Base-by-base conservation (phyloP, 805 yeast genomes). In the Lachancea meyersii region DNA sequence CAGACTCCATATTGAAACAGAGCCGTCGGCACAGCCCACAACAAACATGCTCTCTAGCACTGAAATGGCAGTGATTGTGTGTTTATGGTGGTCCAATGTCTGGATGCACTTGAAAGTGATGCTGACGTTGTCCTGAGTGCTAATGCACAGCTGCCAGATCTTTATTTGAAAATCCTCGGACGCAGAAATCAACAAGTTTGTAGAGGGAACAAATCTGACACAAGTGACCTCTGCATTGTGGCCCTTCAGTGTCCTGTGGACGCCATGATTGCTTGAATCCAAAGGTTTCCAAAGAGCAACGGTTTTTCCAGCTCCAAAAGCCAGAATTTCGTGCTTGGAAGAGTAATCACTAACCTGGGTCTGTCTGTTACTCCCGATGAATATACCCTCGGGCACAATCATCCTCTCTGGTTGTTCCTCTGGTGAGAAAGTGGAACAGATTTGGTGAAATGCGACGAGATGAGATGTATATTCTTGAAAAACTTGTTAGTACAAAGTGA, bases 341-440 rank as follows among this genome's bases (percentile, higher is more conserved):
- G 71, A 68, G 49, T 72, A 73, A 52, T 79, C 88, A 19, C 80
- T 72, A 5, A 74, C 77, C 46, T 73, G 76, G 4, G 78, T 66
- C 52, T 81, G 86, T 46, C 73, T 75, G 57, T 84, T 85, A 27
- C 86, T 87, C 13, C 94, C 94, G 16, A 76, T 68, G 57, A 83
- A 82, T 3, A 80, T 67, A 14, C 83, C 85, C 44, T 79, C 82
- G 35, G 67, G 63, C 2, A 37, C 22, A 17, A 49, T 51, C 45
- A 45, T 45, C 11, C 24, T 19, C 23, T 4, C 13, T 4, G 14
- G 14, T 26, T 26, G 28, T 26, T 26, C 4, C 13, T 26, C 5
- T 13, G 10, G 28, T 14, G 28, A 5, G 10, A 10, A 26, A 26
- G 13, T 26, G 13, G 13, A 26, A 5, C 13, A 10, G 13, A 26